Evolutionary conservation across 768 basidiomycete species (phyloP), one percentile per base, ranked within the genome.

Genomic region (Mycena amicta): DNA sequence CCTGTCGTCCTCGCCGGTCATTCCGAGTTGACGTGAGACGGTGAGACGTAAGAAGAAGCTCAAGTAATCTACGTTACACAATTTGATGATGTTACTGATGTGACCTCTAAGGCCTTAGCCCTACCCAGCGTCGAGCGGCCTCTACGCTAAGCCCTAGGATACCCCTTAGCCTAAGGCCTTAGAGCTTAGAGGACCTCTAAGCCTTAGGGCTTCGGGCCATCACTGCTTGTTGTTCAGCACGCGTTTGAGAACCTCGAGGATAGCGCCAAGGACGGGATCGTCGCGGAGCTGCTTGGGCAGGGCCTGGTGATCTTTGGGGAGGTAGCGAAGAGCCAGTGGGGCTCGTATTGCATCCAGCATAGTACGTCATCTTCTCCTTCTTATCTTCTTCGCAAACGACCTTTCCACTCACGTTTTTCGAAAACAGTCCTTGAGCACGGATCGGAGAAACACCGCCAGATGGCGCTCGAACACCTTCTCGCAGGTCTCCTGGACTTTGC

Each of bases 251-350:
- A 93, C 67, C 80, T 92, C 0, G 91, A 92, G 71, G 86, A 89
- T 37, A 84, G 83, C 30, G 90, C 90, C 4, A 92, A 93, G 70
- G 90, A 92, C 55, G 90, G 88, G 0, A 93, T 93, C 56, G 86
- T 93, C 5, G 88, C 91, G 55, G 91, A 93, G 66, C 70, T 93
- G n/a, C 81, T 93, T 56, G 87, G 89, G 57, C 85, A 89, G 55
- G 90, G 90, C 15, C 71, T 81, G 1, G 70, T 68, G 0, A 78
- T 89, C 25, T 93, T 93, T 62, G 79, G 82, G 22, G 89, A 92
- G 63, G 90, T 93, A 18, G 79, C 88, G 20, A 92, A 90, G 76
- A 94, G 85, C 60, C 92, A 93, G 68, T 94, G 92, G 92, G 92
- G 92, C 12, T 88, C 90, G 1, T 93, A 92, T 65, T 93, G 91